Evolutionary conservation across 352 stramenopile genomes (phyloP).

Genomic region (Globisporangium spiculum): DNA sequence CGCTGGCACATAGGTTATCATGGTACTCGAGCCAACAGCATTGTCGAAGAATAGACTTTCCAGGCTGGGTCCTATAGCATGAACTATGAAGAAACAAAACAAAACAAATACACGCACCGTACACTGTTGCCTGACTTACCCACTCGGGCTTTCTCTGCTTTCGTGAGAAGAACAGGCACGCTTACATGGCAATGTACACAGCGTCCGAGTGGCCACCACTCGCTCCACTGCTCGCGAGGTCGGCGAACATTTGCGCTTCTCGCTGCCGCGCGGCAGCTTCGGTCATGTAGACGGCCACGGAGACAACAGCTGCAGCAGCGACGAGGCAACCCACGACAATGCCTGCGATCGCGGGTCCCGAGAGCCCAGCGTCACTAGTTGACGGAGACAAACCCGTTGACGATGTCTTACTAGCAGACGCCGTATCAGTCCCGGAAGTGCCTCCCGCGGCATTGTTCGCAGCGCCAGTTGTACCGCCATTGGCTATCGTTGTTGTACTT

Average conservation of each 20-base stretch:
- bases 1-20: too few relatives aligned
- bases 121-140: too few relatives aligned
- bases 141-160: too few relatives aligned
- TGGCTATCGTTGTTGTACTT: not conserved
- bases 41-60: too few relatives aligned
- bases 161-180: too few relatives aligned
- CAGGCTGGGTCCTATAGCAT: too few relatives aligned
- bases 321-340: not conserved
- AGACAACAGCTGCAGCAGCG: not conserved
- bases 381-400: not conserved
- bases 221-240: not conserved
- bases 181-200: conserved; percentile 9
- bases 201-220: not conserved
- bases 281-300: not conserved
- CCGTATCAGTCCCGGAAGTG: not conserved
- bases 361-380: not conserved
- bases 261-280: conserved; percentile 1
- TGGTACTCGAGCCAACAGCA: too few relatives aligned
- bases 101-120: too few relatives aligned
- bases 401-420: not conserved
- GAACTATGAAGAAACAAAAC: too few relatives aligned
- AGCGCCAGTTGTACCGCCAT: not conserved
- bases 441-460: not conserved
- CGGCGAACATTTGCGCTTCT: conserved; percentile 9
- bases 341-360: not conserved